Evolutionary conservation across 1,139 yeast genomes (phyloP), one percentile per base, ranked within the genome.

Genomic region (Debaryomyces singareniensis): DNA sequence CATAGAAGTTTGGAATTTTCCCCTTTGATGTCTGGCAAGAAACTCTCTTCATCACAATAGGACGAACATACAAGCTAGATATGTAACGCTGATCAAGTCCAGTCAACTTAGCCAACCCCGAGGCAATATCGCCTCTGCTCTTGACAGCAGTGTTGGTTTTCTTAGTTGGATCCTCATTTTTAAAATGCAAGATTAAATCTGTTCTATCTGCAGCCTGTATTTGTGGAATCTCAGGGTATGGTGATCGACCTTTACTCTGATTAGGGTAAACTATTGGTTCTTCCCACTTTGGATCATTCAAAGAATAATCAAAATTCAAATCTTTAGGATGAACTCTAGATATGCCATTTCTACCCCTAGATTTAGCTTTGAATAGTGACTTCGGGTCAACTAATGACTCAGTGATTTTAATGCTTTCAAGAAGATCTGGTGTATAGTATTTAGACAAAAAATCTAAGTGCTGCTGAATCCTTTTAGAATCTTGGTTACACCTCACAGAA

Each of bases 1-100:
- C 83, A 54, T 85, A 91, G 55, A 78, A 82, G 28, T 87, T 78
- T 29, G 82, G 78, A 42, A 86, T 85, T 54, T 89, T 91, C 53
- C 98, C 98, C 66, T 87, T 85, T 29, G 89, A 77, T 2, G 97
- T 91, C 68, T 87, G 95, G 53, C 89, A 86, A 34, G 89, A 81
- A 18, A 91, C 97, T 36, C 86, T 68, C 60, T 86, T 87, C 65
- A 78, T 65, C 28, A 81, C 69, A 39, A 82, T 57, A 3, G 85
- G 82, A 49, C 83, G 78, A 38, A 76, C 76, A 33, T 72, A 71
- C 37, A 89, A 71, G 29, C 68, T 69, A 36, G 71, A 64, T 44
- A 87, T 75, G 50, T 80, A 87, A 31, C 67, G 59, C 34, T 71
- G 75, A 40, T 78, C 75, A 38, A 84, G 71, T 0, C 95, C 96